Evolutionary conservation across 2,329 filamentous ascomycete species (phyloP).

Genomic region (Alternaria sp.): DNA sequence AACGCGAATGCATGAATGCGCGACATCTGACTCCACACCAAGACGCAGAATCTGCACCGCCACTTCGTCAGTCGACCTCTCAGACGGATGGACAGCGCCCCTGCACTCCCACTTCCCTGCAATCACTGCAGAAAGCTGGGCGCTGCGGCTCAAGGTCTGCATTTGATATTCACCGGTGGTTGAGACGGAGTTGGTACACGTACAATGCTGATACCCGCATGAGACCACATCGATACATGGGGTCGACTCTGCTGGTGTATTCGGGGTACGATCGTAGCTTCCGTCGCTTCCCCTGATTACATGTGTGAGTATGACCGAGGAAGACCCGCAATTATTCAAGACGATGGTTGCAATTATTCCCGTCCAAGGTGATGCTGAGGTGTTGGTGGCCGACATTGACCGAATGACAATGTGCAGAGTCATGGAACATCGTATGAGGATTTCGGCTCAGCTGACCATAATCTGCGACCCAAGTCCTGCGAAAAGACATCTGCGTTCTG

Average conservation of each 20-base stretch:
- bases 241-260: neutral
- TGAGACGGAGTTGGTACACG: neutral
- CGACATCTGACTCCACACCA: neutral
- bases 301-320: neutral
- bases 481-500: neutral
- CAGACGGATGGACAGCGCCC: neutral
- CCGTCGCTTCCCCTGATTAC: constrained; percentile 5
- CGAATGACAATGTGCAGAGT: neutral
- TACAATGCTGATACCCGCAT: neutral
- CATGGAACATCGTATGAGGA: neutral
- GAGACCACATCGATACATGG: neutral
- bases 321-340: constrained; percentile 4
- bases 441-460: neutral
- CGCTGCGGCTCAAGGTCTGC: neutral
- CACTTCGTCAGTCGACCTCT: neutral
- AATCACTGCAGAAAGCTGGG: neutral
- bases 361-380: neutral
- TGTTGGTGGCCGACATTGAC: constrained; percentile 4
- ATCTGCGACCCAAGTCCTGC: neutral
- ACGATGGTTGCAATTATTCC: neutral
- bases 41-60: neutral
- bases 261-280: neutral
- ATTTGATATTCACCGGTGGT: neutral
- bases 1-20: neutral
- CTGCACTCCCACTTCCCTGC: neutral